These are phyloP conservation scores for Mollisia scopiformis DNA, from an alignment of 2,329 filamentous ascomycete species.

Conservation along the genomic window DNA sequence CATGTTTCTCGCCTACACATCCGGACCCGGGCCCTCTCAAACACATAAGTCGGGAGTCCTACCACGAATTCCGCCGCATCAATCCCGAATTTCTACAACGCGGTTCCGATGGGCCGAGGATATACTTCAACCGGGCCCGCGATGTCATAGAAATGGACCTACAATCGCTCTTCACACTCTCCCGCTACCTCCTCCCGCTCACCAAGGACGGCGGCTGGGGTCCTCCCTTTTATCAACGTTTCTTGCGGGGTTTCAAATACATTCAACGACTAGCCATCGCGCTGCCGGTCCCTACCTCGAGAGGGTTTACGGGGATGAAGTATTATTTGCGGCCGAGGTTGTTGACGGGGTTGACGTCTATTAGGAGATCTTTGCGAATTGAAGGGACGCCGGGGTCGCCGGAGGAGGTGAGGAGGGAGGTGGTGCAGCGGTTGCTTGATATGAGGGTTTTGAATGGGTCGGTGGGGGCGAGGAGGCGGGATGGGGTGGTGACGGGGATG, in stretches of 20 bases:
- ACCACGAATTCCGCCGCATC: background rate
- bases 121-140: background rate
- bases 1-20: background rate
- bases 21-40: background rate
- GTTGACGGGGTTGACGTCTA: too few species aligned
- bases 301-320: too few species aligned
- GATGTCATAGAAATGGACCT: background rate
- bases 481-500: background rate
- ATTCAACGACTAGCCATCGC: background rate
- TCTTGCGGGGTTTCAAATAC: background rate
- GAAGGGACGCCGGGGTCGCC: too few species aligned
- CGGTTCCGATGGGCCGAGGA: background rate
- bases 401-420: background rate
- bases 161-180: background rate
- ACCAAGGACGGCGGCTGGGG: background rate
- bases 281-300: background rate
- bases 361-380: too few species aligned
- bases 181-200: background rate
- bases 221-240: background rate
- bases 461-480: background rate
- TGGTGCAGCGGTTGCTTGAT: too few species aligned
- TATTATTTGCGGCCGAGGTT: too few species aligned
- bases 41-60: background rate
- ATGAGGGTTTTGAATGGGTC: background rate
- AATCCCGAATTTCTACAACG: background rate